Evolutionary conservation across 2,329 filamentous ascomycete species (phyloP).

Genomic region (Paracoccidioides lutzii): DNA sequence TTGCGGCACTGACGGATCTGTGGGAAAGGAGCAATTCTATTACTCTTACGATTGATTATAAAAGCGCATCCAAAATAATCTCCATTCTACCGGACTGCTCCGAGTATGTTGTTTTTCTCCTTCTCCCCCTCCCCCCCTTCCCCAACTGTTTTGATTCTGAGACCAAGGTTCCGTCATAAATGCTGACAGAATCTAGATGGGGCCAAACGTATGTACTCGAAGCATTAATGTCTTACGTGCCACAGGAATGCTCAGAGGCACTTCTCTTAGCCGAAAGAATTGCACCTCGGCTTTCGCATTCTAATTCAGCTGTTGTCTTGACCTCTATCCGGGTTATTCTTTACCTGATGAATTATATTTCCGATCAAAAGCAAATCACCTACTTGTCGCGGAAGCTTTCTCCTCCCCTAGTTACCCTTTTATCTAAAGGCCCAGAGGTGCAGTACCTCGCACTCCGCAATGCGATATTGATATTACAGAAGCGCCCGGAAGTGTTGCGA

Average conservation of each 20-base stretch:
- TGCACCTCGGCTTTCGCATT: conserved; percentile 87
- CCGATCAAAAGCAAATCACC: conserved; percentile 76
- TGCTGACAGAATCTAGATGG: conserved; percentile 50
- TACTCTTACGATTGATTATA: conserved; percentile 94
- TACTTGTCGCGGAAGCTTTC: conserved; percentile 84
- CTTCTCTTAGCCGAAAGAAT: conserved; percentile 84
- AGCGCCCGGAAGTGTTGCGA: conserved; percentile 79
- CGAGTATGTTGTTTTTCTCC: conserved; percentile 49
- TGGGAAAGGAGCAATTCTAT: conserved; percentile 97
- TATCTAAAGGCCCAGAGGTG: conserved; percentile 96
- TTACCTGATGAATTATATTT: conserved; percentile 98
- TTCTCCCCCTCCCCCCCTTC: no score
- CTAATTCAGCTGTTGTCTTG: conserved; percentile 89
- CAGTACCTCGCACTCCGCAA: conserved; percentile 93
- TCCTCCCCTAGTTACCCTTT: conserved; percentile 81
- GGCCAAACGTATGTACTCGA: conserved; percentile 97
- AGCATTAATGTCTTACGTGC: conserved; percentile 93
- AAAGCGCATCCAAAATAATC: conserved; percentile 94
- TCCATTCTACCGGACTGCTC: conserved; percentile 94
- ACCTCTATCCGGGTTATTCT: conserved; percentile 94
- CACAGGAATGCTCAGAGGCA: conserved; percentile 79
- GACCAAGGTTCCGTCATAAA: background rate
- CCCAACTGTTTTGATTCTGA: background rate
- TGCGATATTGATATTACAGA: conserved; percentile 82
- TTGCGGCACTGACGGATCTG: conserved; percentile 88